Percentiles rank a stretch among this genome's conserved stretches.
Conservation (phyloP, 441 rosid genomes). For the Croton setiger region DNA sequence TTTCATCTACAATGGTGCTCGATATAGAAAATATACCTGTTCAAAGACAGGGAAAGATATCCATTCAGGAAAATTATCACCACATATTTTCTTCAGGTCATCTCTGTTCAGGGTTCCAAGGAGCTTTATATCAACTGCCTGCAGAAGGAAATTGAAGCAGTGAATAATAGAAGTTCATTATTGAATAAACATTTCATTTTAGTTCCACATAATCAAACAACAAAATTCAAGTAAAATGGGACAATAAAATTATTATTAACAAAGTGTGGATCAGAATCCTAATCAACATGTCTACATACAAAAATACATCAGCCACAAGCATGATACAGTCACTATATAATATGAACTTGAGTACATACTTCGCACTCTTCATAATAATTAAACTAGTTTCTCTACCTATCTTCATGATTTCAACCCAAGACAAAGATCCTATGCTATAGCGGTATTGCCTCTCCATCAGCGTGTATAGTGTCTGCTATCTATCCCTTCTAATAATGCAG, state of each 20-base stretch:
- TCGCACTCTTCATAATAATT: neutral
- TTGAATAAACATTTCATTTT: neutral
- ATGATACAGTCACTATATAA: neutral
- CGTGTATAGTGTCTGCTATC: too few species aligned
- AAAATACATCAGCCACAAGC: neutral
- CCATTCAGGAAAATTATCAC: conserved; percentile 95
- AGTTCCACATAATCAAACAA: neutral
- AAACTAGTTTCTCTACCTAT: neutral
- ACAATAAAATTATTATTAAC: neutral
- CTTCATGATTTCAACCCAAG: neutral
- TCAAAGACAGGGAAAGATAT: conserved; percentile 94
- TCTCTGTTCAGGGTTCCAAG: conserved; percentile 83
- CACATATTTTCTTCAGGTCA: conserved; percentile 90
- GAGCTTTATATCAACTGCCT: conserved; percentile 93
- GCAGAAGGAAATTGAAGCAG: conserved; percentile 17
- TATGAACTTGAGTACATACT: neutral
- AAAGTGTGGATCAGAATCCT: neutral
- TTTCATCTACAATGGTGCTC: neutral
- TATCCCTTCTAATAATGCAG: neutral
- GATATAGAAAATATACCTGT: conserved; percentile 49
- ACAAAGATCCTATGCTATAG: neutral
- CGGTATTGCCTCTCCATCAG: neutral
- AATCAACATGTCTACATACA: neutral
- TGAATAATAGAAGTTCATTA: neutral
- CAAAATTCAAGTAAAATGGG: neutral